Evolutionary conservation across 768 basidiomycete genomes (phyloP), one percentile per base, ranked within the genome.

Genomic region (Lactifluus piperatus): DNA sequence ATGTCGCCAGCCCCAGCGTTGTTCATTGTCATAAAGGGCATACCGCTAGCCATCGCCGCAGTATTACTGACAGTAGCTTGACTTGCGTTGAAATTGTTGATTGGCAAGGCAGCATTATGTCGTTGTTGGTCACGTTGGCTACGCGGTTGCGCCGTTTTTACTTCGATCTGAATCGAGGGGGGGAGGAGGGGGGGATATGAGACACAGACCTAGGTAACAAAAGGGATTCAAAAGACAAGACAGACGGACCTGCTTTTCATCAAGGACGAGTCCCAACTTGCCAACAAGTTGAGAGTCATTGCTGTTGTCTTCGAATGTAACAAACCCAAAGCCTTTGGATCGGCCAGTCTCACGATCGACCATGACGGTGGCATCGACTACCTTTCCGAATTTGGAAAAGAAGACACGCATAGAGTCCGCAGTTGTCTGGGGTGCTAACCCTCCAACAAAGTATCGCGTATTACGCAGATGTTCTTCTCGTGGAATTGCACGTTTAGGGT

Each of bases 361-460:
- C 97, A 98, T 99, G 65, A 99, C 93, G 1, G 95, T 98, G 46
- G 95, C 94, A 71, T 99, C 95, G 67, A 97, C 88, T 63, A 99
- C 94, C 65, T 86, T 87, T 61, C 97, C 97, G 66, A 89, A 98
- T 70, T 94, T 88, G 44, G 86, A 84, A 74, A 98, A 95, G 75
- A 90, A 97, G 54, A 85, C 83, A 64, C 88, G 85, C 86, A 98
- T 90, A 0, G 86, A 88, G 67, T 97, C 94, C 22, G 91, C 91
- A 4, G 94, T 97, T 34, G 97, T 94, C 56, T 85, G 85, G n/a
- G 88, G 86, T 2, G 94, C 88, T 1, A 99, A 79, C 22, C 94
- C 93, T 45, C 97, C 94, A 37, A 99, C 94, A 70, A 99, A 99
- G 46, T 98, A 76, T 68, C 98, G 97, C 22, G 92, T 92, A 10